Evolutionary conservation across 306 rosid species (phyloP).

Genomic region (Prunus kanzakura): DNA sequence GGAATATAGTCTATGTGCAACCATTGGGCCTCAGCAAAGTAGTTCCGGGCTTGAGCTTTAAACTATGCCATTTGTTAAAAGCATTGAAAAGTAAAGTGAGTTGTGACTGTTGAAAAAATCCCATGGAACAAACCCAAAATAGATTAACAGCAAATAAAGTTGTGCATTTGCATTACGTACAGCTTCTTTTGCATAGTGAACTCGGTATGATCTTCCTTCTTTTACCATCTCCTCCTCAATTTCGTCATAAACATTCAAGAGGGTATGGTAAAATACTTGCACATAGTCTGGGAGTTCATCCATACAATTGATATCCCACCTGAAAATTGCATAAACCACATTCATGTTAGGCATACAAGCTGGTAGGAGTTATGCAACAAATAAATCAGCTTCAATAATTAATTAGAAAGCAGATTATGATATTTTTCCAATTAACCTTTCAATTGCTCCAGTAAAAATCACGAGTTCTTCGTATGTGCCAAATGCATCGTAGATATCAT

Average conservation of each 20-base stretch:
- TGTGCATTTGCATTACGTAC: no score
- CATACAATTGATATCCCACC: slow-evolving; percentile 18
- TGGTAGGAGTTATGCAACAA: not conserved
- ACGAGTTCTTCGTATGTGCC: slow-evolving; percentile 15
- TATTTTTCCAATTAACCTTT: slow-evolving; percentile 1
- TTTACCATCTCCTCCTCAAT: no score
- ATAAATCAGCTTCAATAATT: not conserved
- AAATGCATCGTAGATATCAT: slow-evolving; percentile 35
- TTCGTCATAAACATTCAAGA: no score
- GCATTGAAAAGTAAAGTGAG: not conserved
- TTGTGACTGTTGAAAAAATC: no score
- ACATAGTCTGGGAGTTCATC: no score
- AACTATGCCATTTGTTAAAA: slow-evolving; percentile 1
- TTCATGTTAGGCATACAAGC: no score
- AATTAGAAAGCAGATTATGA: no score
- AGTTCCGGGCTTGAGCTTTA: slow-evolving; percentile 9
- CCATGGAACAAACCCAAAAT: no score
- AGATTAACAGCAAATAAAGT: no score
- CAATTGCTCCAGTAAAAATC: not conserved
- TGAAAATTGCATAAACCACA: not conserved
- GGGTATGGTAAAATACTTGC: no score
- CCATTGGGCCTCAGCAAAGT: slow-evolving; percentile 38
- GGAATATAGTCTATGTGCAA: slow-evolving; percentile 15
- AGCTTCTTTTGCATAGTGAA: no score
- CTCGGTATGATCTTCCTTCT: no score